Conservation (phyloP, 1,139 yeast species). For the Pichia sp. region DNA sequence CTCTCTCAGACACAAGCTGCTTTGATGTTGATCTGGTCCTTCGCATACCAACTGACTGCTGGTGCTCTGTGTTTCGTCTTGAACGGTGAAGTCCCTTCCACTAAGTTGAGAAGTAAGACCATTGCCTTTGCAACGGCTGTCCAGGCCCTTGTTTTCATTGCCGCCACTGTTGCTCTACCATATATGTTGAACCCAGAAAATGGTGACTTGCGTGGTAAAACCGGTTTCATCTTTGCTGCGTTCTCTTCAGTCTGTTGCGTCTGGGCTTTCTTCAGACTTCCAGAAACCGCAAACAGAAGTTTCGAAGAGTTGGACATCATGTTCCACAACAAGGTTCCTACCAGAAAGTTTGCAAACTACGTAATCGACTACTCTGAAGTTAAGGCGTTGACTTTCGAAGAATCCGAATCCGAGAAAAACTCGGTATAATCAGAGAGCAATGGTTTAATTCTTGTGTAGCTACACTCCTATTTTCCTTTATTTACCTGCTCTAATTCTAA, state of each 20-base stretch:
- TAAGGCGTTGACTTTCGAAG: background rate
- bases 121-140: background rate
- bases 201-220: conserved; percentile 1
- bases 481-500: too few species aligned
- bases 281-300: conserved; percentile 1
- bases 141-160: background rate
- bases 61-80: background rate
- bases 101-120: conserved; percentile 1
- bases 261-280: conserved; percentile 1
- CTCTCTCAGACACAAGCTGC: background rate
- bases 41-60: background rate
- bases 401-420: background rate
- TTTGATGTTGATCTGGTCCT: conserved; percentile 1
- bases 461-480: too few species aligned
- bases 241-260: conserved; percentile 1
- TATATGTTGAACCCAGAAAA: conserved; percentile 1
- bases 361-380: background rate
- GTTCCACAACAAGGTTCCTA: background rate
- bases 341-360: background rate
- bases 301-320: conserved; percentile 2
- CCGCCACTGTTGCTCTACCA: conserved; percentile 1
- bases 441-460: too few species aligned
- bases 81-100: conserved; percentile 2
- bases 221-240: conserved; percentile 3
- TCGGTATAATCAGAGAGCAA: background rate